Percentiles rank a stretch among this genome's conserved stretches.
Evolutionary conservation across 257 asterid species (phyloP).

Genomic region (Jacaranda mimosifolia): DNA sequence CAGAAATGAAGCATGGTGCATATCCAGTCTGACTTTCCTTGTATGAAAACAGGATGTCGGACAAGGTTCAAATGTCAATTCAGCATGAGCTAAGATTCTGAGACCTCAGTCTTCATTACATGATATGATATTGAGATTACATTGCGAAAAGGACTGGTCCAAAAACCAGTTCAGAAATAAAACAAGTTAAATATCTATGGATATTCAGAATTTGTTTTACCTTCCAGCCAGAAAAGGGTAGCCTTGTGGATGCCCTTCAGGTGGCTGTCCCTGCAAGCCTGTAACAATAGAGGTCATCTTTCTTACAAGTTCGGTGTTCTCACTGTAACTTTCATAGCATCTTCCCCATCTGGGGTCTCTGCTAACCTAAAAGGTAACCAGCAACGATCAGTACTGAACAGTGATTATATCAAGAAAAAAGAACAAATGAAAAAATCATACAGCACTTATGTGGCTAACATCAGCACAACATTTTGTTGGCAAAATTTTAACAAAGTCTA

Average conservation of each 20-base stretch:
- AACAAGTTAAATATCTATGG: not conserved
- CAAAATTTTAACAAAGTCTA: conserved; percentile 14
- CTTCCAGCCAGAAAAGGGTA: conserved; percentile 95
- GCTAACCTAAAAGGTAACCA: conserved; percentile 61
- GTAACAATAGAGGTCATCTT: conserved; percentile 79
- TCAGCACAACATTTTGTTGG: not conserved
- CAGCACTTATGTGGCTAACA: conserved; percentile 22
- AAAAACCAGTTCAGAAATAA: conserved; percentile 15
- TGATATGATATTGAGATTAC: not conserved
- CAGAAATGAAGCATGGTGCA: conserved; percentile 27
- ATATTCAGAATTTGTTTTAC: conserved; percentile 43
- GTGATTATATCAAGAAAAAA: conserved; percentile 5
- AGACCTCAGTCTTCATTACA: conserved; percentile 19
- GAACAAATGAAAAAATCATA: not conserved
- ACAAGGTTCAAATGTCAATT: not conserved
- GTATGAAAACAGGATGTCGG: not conserved
- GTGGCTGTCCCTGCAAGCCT: conserved; percentile 96
- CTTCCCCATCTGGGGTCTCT: conserved; percentile 99
- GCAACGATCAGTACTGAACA: conserved; percentile 33
- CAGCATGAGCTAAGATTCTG: conserved; percentile 14
- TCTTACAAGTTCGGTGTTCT: conserved; percentile 79
- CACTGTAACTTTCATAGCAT: conserved; percentile 90
- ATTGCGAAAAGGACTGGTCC: not conserved
- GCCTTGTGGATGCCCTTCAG: conserved; percentile 84
- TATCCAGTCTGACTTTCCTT: conserved; percentile 18